Conservation (phyloP, 768 basidiomycete genomes). For the Hortiboletus flavorubellus region DNA sequence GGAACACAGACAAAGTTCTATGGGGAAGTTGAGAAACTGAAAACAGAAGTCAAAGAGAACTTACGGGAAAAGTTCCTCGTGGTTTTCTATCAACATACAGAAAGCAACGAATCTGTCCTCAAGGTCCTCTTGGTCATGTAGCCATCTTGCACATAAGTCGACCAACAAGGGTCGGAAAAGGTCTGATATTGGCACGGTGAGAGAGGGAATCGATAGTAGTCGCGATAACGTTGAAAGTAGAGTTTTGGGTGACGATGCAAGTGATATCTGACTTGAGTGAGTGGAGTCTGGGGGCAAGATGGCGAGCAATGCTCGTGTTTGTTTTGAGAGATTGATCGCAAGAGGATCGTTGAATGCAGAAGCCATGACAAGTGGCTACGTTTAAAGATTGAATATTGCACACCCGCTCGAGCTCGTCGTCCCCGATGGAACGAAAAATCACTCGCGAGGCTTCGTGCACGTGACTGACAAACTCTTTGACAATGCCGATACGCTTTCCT, state of each 20-base stretch:
- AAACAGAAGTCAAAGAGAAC: conserved; percentile 27
- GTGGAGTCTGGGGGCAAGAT: conserved; percentile 42
- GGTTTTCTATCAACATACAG: conserved; percentile 61
- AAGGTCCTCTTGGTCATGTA: conserved; percentile 48
- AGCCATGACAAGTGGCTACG: conserved; percentile 10
- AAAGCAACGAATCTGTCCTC: conserved; percentile 57
- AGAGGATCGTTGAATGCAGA: conserved; percentile 49
- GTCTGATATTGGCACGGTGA: conserved; percentile 60
- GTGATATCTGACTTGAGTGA: conserved; percentile 37
- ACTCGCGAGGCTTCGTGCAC: conserved; percentile 9
- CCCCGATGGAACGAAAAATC: conserved; percentile 5
- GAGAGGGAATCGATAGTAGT: conserved; percentile 56
- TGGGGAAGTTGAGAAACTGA: neutral
- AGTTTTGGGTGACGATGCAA: conserved; percentile 37
- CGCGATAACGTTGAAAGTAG: conserved; percentile 56
- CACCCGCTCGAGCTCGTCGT: conserved; percentile 1
- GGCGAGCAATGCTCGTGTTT: conserved; percentile 46
- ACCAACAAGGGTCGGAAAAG: conserved; percentile 74
- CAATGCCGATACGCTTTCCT: conserved; percentile 7
- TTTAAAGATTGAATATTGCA: neutral
- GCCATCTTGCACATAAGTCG: conserved; percentile 81
- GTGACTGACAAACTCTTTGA: conserved; percentile 13
- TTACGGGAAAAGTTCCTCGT: conserved; percentile 71
- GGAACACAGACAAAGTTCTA: conserved; percentile 57
- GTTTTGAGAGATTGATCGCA: conserved; percentile 52